phyloP scores from a whole-genome alignment of 495 filamentous ascomycete genomes.

The Aspergillus affinis region DNA sequence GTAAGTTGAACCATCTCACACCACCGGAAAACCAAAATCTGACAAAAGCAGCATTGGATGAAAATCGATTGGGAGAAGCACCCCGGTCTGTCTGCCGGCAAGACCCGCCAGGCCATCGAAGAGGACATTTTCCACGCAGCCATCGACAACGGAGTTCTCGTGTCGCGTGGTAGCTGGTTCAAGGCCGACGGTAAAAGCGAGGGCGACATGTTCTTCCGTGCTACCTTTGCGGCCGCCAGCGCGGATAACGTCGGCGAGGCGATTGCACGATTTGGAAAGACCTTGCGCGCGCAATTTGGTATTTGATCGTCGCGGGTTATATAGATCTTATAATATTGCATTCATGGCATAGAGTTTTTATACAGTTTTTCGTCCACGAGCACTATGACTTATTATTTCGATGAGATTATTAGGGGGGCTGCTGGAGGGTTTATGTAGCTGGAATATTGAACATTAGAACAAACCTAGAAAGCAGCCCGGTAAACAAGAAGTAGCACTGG shows the following conservation, averaged over 20 bases:
- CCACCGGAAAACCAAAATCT: background rate
- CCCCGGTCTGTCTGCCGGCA: conserved; percentile 55
- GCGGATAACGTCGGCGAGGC: conserved; percentile 74
- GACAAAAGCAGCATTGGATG: conserved; percentile 70
- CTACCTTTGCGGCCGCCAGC: conserved; percentile 82
- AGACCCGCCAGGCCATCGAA: conserved; percentile 69
- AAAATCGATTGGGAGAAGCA: conserved; percentile 73
- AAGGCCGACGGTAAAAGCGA: conserved; percentile 54
- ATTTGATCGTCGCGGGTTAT: conserved; percentile 20
- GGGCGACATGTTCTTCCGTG: conserved; percentile 74
- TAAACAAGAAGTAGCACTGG: no score
- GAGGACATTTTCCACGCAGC: conserved; percentile 77
- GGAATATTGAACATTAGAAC: no score
- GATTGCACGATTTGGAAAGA: conserved; percentile 70
- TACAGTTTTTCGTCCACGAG: background rate
- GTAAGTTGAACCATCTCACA: conserved; percentile 49
- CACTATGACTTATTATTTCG: background rate
- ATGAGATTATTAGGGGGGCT: no score
- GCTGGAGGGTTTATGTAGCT: no score
- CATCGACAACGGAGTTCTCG: conserved; percentile 68
- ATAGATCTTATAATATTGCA: background rate
- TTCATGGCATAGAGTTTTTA: background rate
- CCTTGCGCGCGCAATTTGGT: conserved; percentile 64
- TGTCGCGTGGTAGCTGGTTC: conserved; percentile 89
- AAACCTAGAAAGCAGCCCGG: no score